phyloP scores from a whole-genome alignment of 257 asterid genomes.

The Phtheirospermum japonicum region DNA sequence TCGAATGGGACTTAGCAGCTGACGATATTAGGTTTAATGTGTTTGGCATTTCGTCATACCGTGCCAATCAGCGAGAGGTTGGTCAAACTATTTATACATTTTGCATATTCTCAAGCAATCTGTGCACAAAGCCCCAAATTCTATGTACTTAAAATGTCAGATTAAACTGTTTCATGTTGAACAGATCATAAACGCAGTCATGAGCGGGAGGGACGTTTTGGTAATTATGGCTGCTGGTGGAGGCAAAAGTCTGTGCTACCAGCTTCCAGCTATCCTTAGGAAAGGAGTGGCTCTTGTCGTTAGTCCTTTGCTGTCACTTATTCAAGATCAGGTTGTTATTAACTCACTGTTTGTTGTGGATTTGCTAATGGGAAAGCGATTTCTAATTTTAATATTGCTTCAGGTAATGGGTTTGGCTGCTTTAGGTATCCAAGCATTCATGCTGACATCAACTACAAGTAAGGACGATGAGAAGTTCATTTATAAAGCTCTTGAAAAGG shows the following conservation, averaged over 20 bases:
- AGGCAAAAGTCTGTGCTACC: slow-evolving; percentile 97
- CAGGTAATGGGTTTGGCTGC: slow-evolving; percentile 97
- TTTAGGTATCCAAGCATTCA: slow-evolving; percentile 78
- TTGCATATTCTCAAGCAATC: not conserved
- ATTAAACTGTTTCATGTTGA: not conserved
- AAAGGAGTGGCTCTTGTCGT: slow-evolving; percentile 85
- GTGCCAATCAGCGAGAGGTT: slow-evolving; percentile 96
- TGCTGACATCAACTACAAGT: slow-evolving; percentile 77
- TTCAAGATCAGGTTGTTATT: slow-evolving; percentile 82
- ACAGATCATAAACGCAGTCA: slow-evolving; percentile 80
- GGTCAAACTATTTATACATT: not conserved
- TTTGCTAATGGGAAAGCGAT: slow-evolving; percentile 10
- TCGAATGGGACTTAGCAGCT: slow-evolving; percentile 83
- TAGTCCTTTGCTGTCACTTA: slow-evolving; percentile 94
- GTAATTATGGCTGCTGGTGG: slow-evolving; percentile 99
- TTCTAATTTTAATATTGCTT: slow-evolving; percentile 31
- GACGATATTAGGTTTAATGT: slow-evolving; percentile 83
- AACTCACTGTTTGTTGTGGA: slow-evolving; percentile 1
- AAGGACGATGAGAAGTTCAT: slow-evolving; percentile 90
- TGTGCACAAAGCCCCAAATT: not conserved
- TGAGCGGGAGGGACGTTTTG: slow-evolving; percentile 86
- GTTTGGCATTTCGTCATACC: slow-evolving; percentile 81
- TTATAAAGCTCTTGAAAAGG: slow-evolving; percentile 87
- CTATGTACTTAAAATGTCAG: no score
- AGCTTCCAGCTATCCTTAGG: slow-evolving; percentile 87